Evolutionary conservation across 805 yeast genomes (phyloP).

Genomic region (Zygotorulaspora danielsina): DNA sequence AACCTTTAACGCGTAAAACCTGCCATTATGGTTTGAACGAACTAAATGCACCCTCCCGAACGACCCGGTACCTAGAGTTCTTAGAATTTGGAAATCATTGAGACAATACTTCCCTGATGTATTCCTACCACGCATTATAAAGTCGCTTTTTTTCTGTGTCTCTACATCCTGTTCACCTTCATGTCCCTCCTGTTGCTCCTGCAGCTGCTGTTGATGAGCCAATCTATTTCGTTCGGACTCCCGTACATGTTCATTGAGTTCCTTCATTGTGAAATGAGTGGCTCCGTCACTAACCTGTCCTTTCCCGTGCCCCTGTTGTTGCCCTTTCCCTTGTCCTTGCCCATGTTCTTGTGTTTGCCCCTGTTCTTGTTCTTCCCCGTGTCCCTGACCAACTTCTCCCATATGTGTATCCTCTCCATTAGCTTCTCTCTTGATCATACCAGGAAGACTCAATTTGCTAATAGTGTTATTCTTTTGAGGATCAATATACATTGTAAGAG

Average conservation of each 20-base stretch:
- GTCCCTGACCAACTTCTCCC: background rate
- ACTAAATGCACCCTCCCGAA: constrained; percentile 93
- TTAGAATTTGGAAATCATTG: constrained; percentile 72
- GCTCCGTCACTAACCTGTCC: constrained; percentile 1
- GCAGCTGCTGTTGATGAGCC: constrained; percentile 3
- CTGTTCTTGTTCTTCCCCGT: background rate
- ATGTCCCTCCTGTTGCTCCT: background rate
- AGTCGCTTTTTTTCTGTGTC: constrained; percentile 9
- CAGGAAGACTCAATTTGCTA: constrained; percentile 16
- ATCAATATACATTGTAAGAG: constrained; percentile 22
- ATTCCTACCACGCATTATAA: constrained; percentile 14
- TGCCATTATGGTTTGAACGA: constrained; percentile 80
- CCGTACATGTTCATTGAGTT: constrained; percentile 9
- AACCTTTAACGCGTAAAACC: constrained; percentile 91
- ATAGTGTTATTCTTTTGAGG: constrained; percentile 25
- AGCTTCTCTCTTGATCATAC: constrained; percentile 4
- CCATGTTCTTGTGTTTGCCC: constrained; percentile 1
- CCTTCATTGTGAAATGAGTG: constrained; percentile 6
- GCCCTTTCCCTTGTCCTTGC: background rate
- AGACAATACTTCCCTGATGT: constrained; percentile 70
- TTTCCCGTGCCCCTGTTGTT: background rate
- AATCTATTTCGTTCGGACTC: constrained; percentile 6
- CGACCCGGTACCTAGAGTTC: constrained; percentile 93
- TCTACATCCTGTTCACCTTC: constrained; percentile 4
- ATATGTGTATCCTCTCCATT: background rate